Conservation (phyloP, 1,284 basidiomycete species). For the Marasmius oreades region DNA sequence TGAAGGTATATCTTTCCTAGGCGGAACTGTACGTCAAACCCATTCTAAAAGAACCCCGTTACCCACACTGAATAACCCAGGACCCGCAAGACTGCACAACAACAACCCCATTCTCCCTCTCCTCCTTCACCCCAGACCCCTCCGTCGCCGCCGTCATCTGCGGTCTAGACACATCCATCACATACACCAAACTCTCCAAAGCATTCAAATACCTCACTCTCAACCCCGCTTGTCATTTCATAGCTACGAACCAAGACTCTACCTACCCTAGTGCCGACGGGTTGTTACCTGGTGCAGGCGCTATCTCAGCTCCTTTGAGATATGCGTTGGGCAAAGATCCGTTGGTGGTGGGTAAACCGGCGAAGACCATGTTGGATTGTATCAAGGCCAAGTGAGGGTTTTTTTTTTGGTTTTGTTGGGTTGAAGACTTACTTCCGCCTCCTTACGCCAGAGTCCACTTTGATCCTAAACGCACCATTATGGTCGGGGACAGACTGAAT, state of each 20-base stretch:
- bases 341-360: slow-evolving; percentile 87
- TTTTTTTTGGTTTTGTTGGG: slow-evolving; percentile 3
- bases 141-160: slow-evolving; percentile 88
- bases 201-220: slow-evolving; percentile 87
- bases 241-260: slow-evolving; percentile 91
- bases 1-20: slow-evolving; percentile 78
- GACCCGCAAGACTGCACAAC: slow-evolving; percentile 82
- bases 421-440: too few species aligned
- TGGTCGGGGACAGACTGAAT: slow-evolving; percentile 93
- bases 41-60: not conserved
- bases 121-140: slow-evolving; percentile 70
- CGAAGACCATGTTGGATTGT: slow-evolving; percentile 89
- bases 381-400: slow-evolving; percentile 86
- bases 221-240: slow-evolving; percentile 80
- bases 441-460: slow-evolving; percentile 88
- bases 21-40: slow-evolving; percentile 79
- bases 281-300: slow-evolving; percentile 74
- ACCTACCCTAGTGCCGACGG: slow-evolving; percentile 83
- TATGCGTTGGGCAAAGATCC: slow-evolving; percentile 72
- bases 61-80: slow-evolving; percentile 34
- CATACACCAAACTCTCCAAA: slow-evolving; percentile 93
- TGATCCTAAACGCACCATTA: slow-evolving; percentile 83
- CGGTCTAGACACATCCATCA: slow-evolving; percentile 77
- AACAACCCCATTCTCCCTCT: slow-evolving; percentile 69
- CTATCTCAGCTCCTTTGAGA: slow-evolving; percentile 79